Evolutionary conservation across 768 basidiomycete species (phyloP), one percentile per base, ranked within the genome.

Genomic region (Rhodosporidiobolus sp.): DNA sequence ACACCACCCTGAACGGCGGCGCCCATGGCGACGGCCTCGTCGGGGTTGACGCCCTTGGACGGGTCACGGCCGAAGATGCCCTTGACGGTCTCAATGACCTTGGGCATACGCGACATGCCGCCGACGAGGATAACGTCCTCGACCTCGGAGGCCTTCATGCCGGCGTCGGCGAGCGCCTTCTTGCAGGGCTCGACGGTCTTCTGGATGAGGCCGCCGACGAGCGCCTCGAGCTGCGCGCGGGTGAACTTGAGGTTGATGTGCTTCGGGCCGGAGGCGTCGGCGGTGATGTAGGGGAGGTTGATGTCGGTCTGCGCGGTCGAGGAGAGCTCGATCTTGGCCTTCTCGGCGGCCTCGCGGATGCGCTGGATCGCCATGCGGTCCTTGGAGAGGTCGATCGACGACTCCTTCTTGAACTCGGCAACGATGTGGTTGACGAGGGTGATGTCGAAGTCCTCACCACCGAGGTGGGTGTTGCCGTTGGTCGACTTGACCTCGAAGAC

Each of bases 401-500:
- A 84, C 80, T 94, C 89, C 84, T 94, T 94, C 87, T 96, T 92
- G 89, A 98, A 98, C 82, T 94, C 90, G 68, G 86, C 84, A 57
- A 97, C 82, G 80, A 99, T 86, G 83, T 90, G 83, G 75, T 94
- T 87, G 74, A 98, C 89, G 54, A 98, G 87, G 50, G 88, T 83
- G 67, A 95, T 88, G 79, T 98, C 96, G 80, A 98, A 98, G 82
- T 98, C 96, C 83, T 99, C 96, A 80, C 89, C 89, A 81, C 92
- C 96, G 69, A 99, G 87, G 81, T 99, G 96, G 24, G 96, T 98
- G 82, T 99, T 95, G 81, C 96, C 96, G 80, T 97, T 97, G 66
- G 96, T 99, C 1, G 96, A 97, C 85, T 98, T 99, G 81, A 99
- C 96, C 83, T 98, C 96, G 82, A 98, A 99, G 17, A 99, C 94